Evolutionary conservation across 148 eudicot species (phyloP).

Genomic region (Hydrangea macrophylla): DNA sequence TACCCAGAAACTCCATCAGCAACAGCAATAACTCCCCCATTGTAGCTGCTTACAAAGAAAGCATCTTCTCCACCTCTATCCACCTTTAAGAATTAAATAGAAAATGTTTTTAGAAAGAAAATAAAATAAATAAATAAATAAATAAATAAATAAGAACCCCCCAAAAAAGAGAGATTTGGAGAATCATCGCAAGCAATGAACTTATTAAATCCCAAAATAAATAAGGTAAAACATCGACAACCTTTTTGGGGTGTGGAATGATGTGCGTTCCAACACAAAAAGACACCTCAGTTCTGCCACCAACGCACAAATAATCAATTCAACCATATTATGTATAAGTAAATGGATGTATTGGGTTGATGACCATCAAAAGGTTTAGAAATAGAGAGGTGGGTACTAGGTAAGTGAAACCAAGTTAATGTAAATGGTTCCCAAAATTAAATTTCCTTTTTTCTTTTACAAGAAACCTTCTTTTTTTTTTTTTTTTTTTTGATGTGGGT

Average conservation of each 20-base stretch:
- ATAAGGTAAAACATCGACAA: constrained; percentile 10
- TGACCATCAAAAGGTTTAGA: no score
- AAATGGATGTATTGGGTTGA: not conserved
- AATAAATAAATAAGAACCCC: not conserved
- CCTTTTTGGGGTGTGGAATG: constrained; percentile 95
- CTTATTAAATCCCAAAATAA: not conserved
- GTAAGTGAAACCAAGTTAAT: not conserved
- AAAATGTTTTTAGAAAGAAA: no score
- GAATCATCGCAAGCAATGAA: not conserved
- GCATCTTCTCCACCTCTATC: constrained; percentile 97
- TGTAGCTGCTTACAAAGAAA: constrained; percentile 64
- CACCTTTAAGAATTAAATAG: constrained; percentile 60
- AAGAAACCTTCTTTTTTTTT: not conserved
- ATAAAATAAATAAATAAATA: no score
- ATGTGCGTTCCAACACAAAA: constrained; percentile 67
- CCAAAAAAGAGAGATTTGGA: not conserved
- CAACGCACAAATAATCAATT: not conserved
- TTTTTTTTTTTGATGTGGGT: not conserved
- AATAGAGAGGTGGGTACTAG: no score
- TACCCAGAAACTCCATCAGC: constrained; percentile 99
- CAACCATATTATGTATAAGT: not conserved
- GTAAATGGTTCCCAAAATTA: not conserved
- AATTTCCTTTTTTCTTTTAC: not conserved
- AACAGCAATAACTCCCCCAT: constrained; percentile 79
- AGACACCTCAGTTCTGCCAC: constrained; percentile 42